phyloP scores from a whole-genome alignment of 495 filamentous ascomycete species.

The Polyplosphaeria fusca region DNA sequence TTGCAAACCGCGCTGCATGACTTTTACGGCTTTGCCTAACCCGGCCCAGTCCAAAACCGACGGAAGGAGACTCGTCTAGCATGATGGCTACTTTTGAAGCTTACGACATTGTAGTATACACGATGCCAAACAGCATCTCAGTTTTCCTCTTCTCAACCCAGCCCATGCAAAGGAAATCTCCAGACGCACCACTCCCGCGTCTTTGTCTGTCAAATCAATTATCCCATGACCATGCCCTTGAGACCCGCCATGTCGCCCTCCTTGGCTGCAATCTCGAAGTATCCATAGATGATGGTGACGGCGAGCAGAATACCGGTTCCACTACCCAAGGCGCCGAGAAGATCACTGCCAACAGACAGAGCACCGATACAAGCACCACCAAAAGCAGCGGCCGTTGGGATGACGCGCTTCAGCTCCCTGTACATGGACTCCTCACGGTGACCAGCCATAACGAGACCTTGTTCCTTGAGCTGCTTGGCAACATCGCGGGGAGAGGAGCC shows the following conservation, averaged over 20 bases:
- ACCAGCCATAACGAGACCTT: conserved; percentile 98
- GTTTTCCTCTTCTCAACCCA: no score
- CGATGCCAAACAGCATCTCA: neutral
- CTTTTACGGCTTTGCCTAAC: neutral
- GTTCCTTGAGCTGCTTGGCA: conserved; percentile 99
- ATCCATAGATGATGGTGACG: conserved; percentile 99
- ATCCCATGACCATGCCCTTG: conserved; percentile 72
- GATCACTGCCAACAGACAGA: conserved; percentile 90
- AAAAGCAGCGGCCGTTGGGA: conserved; percentile 96
- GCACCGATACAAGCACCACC: conserved; percentile 99
- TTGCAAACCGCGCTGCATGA: neutral
- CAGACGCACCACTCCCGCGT: no score
- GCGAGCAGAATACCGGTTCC: conserved; percentile 97
- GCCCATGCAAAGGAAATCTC: no score
- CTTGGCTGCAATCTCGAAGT: conserved; percentile 98
- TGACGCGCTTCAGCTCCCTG: conserved; percentile 98
- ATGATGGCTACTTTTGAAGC: neutral
- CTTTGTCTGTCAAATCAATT: conserved; percentile 1
- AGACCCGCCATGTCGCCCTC: conserved; percentile 91
- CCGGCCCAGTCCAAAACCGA: neutral
- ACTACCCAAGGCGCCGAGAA: conserved; percentile 91
- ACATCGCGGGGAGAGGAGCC: conserved; percentile 96
- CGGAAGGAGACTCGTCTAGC: neutral
- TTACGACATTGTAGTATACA: neutral
- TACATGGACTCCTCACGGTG: conserved; percentile 99